Evolutionary conservation across 2,329 filamentous ascomycete species (phyloP).

Genomic region (Xylaria sp.): DNA sequence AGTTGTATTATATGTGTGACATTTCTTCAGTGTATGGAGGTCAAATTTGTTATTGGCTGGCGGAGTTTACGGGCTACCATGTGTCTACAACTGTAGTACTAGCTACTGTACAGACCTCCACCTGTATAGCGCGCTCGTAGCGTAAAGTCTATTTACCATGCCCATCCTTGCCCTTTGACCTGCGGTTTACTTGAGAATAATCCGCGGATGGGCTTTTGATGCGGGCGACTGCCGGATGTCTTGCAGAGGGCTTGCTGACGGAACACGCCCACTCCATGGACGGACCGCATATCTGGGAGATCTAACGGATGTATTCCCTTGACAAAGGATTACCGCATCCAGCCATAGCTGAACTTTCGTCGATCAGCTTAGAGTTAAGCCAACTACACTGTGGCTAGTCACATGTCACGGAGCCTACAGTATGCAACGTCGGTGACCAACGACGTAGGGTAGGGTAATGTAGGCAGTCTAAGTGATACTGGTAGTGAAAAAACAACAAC

Average conservation of each 20-base stretch:
- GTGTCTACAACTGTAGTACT: conserved; percentile 13
- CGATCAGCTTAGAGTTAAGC: conserved; percentile 3
- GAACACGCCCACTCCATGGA: conserved; percentile 4
- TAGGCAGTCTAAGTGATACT: conserved; percentile 3
- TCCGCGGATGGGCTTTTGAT: conserved; percentile 8
- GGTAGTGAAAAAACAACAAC: conserved; percentile 20
- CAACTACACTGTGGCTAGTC: conserved; percentile 8
- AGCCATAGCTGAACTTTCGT: conserved; percentile 25
- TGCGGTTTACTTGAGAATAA: conserved; percentile 15
- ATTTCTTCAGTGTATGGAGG: conserved; percentile 2
- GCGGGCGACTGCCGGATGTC: conserved; percentile 16
- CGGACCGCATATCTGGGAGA: conserved; percentile 10
- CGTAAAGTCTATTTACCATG: conserved; percentile 43
- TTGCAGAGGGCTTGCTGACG: conserved; percentile 30
- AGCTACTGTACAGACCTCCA: conserved; percentile 28
- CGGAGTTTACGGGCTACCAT: conserved; percentile 20
- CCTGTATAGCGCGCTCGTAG: conserved; percentile 35
- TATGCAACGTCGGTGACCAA: conserved; percentile 7
- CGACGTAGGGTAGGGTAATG: conserved; percentile 10
- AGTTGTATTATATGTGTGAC: conserved; percentile 28
- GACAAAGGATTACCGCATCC: conserved; percentile 14
- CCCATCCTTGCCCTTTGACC: conserved; percentile 35
- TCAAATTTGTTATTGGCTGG: conserved; percentile 8
- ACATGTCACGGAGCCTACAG: conserved; percentile 12
- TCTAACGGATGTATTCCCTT: conserved; percentile 4